A percentile compares a stretch with the other conserved stretches of the same genome.
These are phyloP conservation scores for Adiantum capillusveneris DNA, from an alignment of 75 land plant genomes.

Conservation along the genomic window DNA sequence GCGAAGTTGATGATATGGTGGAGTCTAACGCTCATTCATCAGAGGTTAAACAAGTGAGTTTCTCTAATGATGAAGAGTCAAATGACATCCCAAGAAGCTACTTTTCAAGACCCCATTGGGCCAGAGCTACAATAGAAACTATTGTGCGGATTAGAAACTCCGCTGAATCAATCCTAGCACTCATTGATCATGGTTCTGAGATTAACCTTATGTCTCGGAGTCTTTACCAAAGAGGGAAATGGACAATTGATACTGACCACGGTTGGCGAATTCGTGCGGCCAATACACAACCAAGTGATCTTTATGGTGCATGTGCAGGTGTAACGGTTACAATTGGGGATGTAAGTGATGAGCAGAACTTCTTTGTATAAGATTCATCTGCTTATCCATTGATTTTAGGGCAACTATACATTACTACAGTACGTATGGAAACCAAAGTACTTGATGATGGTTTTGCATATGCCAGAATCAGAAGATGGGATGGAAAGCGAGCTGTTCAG, in stretches of 20 bases:
- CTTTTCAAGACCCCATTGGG: not conserved
- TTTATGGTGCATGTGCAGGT: constrained; percentile 8
- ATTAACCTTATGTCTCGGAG: constrained; percentile 4
- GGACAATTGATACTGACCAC: constrained; percentile 1
- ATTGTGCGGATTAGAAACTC: not conserved
- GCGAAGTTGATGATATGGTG: too few species aligned
- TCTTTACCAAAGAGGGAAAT: constrained; percentile 3
- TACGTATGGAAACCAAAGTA: constrained; percentile 2
- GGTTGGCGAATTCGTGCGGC: not conserved
- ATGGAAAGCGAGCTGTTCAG: too few species aligned
- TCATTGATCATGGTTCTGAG: constrained; percentile 8
- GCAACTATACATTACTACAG: constrained; percentile 4
- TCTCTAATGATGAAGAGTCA: too few species aligned
- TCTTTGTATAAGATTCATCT: constrained; percentile 5
- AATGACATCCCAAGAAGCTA: not conserved
- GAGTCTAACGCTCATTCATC: too few species aligned
- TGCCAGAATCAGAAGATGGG: too few species aligned
- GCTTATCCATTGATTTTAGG: constrained; percentile 2
- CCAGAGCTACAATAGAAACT: constrained; percentile 4
- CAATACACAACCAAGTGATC: not conserved
- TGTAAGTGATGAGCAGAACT: constrained; percentile 5
- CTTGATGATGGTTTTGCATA: not conserved
- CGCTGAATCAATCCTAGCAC: not conserved
- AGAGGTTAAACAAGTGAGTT: too few species aligned
- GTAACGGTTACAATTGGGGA: constrained; percentile 6